These are phyloP conservation scores for Erodium maritimum DNA, from an alignment of 345 rosid species.

Conservation along the genomic window DNA sequence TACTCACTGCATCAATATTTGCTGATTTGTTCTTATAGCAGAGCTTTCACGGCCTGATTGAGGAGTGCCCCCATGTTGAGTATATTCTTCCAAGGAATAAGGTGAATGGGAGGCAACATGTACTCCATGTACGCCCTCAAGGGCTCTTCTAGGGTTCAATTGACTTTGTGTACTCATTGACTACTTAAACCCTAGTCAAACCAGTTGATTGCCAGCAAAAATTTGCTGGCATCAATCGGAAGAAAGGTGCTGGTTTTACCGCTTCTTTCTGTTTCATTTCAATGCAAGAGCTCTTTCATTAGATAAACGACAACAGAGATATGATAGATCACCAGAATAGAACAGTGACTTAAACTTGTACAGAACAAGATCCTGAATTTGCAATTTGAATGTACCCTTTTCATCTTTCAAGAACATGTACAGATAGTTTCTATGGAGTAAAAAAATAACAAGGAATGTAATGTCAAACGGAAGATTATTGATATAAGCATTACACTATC, in stretches of 20 bases:
- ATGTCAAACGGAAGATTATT: not conserved
- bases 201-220: constrained; percentile 29
- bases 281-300: not conserved
- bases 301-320: not conserved
- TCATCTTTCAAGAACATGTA: not conserved
- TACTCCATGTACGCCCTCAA: constrained; percentile 68
- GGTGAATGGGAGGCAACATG: constrained; percentile 65
- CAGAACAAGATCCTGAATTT: not conserved
- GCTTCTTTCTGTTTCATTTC: not conserved
- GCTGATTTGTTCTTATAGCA: constrained; percentile 35
- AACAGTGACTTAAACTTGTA: not conserved
- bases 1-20: constrained; percentile 48
- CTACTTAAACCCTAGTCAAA: constrained; percentile 9
- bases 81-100: constrained; percentile 34
- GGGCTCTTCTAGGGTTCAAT: constrained; percentile 38
- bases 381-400: not conserved
- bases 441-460: not conserved
- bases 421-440: not conserved
- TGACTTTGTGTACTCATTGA: constrained; percentile 41
- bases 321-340: not conserved
- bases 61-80: constrained; percentile 32
- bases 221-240: constrained; percentile 25
- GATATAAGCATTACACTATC: not conserved
- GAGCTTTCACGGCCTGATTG: constrained; percentile 30
- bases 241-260: constrained; percentile 2